Percentiles rank a stretch among this genome's conserved stretches.
Evolutionary conservation across 371 early-diverging fungal species (phyloP).

Genomic region (Mortierella sp.): DNA sequence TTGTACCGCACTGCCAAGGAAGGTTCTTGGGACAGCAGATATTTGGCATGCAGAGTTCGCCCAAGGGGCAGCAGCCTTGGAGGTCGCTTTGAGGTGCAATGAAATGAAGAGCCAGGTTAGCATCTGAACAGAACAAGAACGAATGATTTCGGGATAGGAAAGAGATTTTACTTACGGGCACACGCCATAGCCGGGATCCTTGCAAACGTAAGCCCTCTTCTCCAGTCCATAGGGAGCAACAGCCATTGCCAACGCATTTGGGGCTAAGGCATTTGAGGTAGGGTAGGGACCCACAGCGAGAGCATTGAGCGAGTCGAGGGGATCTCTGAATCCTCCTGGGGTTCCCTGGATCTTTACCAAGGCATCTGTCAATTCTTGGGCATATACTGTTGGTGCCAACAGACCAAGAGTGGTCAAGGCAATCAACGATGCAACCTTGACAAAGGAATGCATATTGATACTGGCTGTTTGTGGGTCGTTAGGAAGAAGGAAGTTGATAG

Average conservation of each 20-base stretch:
- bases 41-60: not conserved
- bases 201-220: not conserved
- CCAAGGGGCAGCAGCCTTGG: slow-evolving; percentile 1
- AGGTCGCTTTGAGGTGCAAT: not conserved
- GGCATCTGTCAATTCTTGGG: slow-evolving; percentile 6
- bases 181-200: slow-evolving; percentile 7
- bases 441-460: slow-evolving; percentile 25
- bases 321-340: slow-evolving; percentile 6
- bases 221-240: not conserved
- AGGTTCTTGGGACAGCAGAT: slow-evolving; percentile 8
- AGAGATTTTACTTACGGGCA: slow-evolving; percentile 5
- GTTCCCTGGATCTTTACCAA: not conserved
- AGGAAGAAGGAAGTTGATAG: not conserved
- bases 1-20: slow-evolving; percentile 15
- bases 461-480: not conserved
- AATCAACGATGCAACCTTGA: slow-evolving; percentile 13
- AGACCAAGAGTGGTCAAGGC: slow-evolving; percentile 18
- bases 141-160: not conserved
- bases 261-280: not conserved
- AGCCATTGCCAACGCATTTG: not conserved
- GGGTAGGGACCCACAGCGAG: slow-evolving; percentile 33
- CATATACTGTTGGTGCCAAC: slow-evolving; percentile 8
- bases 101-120: not conserved
- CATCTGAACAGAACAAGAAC: not conserved
- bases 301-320: slow-evolving; percentile 1